Evolutionary conservation across 805 yeast genomes (phyloP).

Genomic region (Yamadazyma endophytica): DNA sequence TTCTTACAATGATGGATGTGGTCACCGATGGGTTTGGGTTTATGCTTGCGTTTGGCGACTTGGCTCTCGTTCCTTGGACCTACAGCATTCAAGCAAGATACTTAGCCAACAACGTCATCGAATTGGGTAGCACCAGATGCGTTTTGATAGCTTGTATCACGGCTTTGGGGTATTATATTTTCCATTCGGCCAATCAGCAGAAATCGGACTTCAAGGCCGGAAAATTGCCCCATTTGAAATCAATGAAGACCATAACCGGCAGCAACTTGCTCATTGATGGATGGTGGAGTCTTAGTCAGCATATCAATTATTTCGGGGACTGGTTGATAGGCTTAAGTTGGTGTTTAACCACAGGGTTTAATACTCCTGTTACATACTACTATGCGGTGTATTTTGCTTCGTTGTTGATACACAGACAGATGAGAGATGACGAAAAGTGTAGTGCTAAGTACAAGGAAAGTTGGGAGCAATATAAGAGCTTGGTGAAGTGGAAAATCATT

Average conservation of each 20-base stretch:
- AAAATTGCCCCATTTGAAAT: conserved; percentile 54
- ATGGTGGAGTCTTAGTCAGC: conserved; percentile 95
- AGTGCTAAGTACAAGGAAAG: conserved; percentile 76
- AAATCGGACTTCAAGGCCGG: conserved; percentile 83
- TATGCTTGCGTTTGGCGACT: conserved; percentile 93
- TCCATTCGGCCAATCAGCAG: conserved; percentile 80
- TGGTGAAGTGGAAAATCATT: conserved; percentile 85
- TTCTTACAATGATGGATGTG: conserved; percentile 90
- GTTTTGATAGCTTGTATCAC: conserved; percentile 45
- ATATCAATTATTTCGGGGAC: conserved; percentile 93
- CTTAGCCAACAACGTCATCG: conserved; percentile 47
- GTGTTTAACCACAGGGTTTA: conserved; percentile 86
- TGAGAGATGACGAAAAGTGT: conserved; percentile 90
- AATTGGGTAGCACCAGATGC: conserved; percentile 43
- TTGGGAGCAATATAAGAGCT: conserved; percentile 78
- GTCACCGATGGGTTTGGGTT: conserved; percentile 97
- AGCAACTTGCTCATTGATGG: conserved; percentile 82
- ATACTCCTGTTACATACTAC: conserved; percentile 81
- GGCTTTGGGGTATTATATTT: conserved; percentile 69
- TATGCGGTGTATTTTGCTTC: conserved; percentile 80
- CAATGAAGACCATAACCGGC: conserved; percentile 68
- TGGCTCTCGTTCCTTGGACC: conserved; percentile 88
- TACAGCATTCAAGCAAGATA: conserved; percentile 85
- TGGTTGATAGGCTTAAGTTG: conserved; percentile 89
- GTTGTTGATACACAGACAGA: conserved; percentile 81